Conservation (phyloP, 306 rosid species). For the Malus sieversii region DNA sequence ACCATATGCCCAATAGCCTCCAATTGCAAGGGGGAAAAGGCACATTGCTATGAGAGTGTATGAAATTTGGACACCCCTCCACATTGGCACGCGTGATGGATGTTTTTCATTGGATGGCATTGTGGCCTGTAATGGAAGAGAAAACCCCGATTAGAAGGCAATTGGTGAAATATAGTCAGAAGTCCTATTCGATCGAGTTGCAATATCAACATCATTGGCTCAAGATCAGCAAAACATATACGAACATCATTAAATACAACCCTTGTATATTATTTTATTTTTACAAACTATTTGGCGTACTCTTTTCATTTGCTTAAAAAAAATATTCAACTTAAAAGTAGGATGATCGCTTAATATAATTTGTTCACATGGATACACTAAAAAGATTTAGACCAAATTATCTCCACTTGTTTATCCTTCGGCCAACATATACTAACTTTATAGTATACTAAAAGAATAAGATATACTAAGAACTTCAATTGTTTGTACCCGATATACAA, state of each 20-base stretch:
- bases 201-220: not conserved
- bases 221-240: not conserved
- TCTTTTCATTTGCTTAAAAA: not conserved
- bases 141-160: not conserved
- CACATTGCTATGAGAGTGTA: conserved; percentile 32
- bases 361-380: conserved; percentile 1
- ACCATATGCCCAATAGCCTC: conserved; percentile 49
- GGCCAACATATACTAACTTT: not conserved
- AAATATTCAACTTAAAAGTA: not conserved
- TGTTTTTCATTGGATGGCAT: conserved; percentile 50
- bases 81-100: conserved; percentile 47
- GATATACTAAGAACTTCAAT: not conserved
- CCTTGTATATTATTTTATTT: not conserved
- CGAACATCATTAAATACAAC: not conserved
- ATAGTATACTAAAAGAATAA: not conserved
- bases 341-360: not conserved
- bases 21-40: conserved; percentile 39
- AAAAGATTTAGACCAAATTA: not conserved
- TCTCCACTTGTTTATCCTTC: not conserved
- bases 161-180: not conserved
- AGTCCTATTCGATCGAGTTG: not conserved
- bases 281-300: not conserved
- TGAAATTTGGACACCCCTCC: conserved; percentile 38
- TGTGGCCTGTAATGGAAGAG: conserved; percentile 24
- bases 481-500: not conserved